Base-by-base conservation (phyloP, 208 protist species). In the Entamoeba invadens region DNA sequence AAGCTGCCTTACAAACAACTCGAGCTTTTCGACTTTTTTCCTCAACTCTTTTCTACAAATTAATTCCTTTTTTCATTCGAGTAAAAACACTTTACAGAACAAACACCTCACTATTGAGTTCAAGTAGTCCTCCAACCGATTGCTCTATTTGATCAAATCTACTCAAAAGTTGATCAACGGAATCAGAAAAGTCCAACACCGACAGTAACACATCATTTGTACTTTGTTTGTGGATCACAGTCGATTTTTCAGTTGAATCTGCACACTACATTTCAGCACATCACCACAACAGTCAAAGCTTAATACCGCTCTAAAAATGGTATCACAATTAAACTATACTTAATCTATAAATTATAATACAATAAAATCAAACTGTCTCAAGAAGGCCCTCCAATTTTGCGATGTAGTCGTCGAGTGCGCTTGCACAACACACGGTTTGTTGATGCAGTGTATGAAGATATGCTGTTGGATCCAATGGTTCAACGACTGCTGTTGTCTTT, bases 401-500 rank as follows among this genome's bases (percentile, higher is more conserved):
- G 14, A 87, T 87, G 38, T 87, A 87, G 38, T 87, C 57, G 38
- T 87, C 57, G 38, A 87, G 57, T 16, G 57, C 57, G 38, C 57
- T 87, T 35, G 57, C 57, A n/a, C 57, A 87, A 87, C 57, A 87
- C 38, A 35, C 38, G 1, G 57, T 87, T 87, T 87, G 57, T 87
- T 87, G 57, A n/a, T 87, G 57, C 8, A 87, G 57, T 87, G 57
- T 87, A 87, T 87, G 57, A 87, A 87, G 57, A 87, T 87, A 87
- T 3, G 57, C 57, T 42, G 57, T 31, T 35, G 57, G 57, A 4
- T 87, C 57, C 31, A 87, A 35, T 35, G 57, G 57, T n/a, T 87
- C 57, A 87, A 87, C 31, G 8, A 35, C 31, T 35, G 57, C 31
- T 2, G 31, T 35, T 87, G 31, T 87, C 3, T 42, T 0, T 35